Percentiles rank a stretch among this genome's conserved stretches.
Conservation (phyloP, 768 basidiomycete genomes). For the Mycena chlorophos region DNA sequence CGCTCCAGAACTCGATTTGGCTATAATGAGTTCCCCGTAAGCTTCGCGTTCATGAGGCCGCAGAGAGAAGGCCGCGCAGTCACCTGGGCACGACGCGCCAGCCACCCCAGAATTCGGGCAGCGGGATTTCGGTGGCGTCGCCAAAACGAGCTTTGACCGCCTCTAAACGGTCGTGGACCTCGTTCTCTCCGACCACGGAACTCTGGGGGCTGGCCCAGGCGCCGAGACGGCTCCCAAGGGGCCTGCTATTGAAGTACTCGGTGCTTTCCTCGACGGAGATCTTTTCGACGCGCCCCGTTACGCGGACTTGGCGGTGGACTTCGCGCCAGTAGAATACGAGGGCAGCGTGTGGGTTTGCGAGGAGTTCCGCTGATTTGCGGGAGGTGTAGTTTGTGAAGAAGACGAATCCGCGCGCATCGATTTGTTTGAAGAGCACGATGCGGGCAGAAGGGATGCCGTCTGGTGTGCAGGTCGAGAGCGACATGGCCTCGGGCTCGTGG, state of each 20-base stretch:
- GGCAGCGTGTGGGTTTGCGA: constrained; percentile 74
- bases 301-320: constrained; percentile 74
- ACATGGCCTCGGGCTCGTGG: constrained; percentile 88
- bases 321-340: constrained; percentile 93
- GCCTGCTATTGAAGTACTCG: constrained; percentile 81
- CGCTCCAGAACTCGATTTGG: constrained; percentile 97
- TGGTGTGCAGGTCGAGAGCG: constrained; percentile 70
- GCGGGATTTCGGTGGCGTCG: constrained; percentile 55
- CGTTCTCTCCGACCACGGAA: constrained; percentile 69
- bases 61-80: constrained; percentile 29
- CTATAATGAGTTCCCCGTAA: constrained; percentile 42
- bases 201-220: constrained; percentile 96
- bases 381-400: constrained; percentile 98
- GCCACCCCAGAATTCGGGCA: constrained; percentile 95
- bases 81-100: constrained; percentile 93
- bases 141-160: constrained; percentile 60
- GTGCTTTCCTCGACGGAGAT: constrained; percentile 70
- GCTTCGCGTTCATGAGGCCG: constrained; percentile 11
- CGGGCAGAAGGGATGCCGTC: constrained; percentile 82
- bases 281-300: constrained; percentile 84
- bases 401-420: constrained; percentile 86
- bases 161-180: constrained; percentile 61
- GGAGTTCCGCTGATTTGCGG: constrained; percentile 83
- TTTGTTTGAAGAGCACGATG: constrained; percentile 88
- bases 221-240: constrained; percentile 80